Base-by-base conservation (phyloP, 768 basidiomycete genomes). In the Saitozyma podzolica region DNA sequence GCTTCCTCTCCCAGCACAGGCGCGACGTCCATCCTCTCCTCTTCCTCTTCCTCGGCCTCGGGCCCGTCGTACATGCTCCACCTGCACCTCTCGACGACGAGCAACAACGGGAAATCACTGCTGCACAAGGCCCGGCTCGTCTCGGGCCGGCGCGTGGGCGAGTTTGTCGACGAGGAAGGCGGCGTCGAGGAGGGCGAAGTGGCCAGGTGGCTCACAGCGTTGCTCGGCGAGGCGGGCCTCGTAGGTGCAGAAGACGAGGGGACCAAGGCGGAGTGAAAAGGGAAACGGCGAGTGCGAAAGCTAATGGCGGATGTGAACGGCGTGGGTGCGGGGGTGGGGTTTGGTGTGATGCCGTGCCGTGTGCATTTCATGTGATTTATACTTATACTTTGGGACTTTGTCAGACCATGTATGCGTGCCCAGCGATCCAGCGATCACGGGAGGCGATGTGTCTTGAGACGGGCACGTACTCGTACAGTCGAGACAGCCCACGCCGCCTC, bases 61-160 rank as follows among this genome's bases (percentile, higher is more conserved):
- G 72, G 69, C 13, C 74, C 74, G 19, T 66, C 66, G 17, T 75
- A 75, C 52, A 45, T 62, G 37, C 55, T 75, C 9, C 56, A 65
- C 9, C 54, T 75, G 8, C 63, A 53, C 13, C 50, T 73, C 8
- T 66, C 66, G 5, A 72, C 66, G 4, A 75, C 91, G 39, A 86
- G 91, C 3, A 89, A 88, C 54, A 86, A 87, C 43, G 93, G 93
- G 57, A 95, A 95, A 82, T 87, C 88, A 6, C 83, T 94, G 10
- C 85, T 96, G 8, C 85, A 86, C 58, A 87, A 87, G 69, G 86
- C 66, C 10, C 83, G 86, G 14, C 83, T 83, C 52, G 84, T 84
- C 8, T 82, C 83, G 14, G 83, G 84, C 49, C 81, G 83, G 17
- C 89, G 88, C 78, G 86, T 86, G 40, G 83, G 83, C 3, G 66